Base-by-base conservation (phyloP, 2,329 filamentous ascomycete genomes). In the Clonostachys rhizophaga region DNA sequence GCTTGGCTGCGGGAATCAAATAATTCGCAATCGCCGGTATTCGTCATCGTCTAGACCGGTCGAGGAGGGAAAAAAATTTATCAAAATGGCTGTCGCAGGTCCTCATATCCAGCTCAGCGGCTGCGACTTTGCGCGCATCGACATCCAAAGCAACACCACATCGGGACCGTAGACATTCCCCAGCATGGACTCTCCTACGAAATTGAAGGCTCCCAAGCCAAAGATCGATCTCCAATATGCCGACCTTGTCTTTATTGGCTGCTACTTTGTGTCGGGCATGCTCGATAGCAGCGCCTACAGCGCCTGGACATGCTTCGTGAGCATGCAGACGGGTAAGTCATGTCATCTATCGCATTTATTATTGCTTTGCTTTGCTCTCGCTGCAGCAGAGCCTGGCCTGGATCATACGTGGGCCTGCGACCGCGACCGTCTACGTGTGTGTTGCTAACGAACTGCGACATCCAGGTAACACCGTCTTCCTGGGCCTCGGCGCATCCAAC, bases 391-490 rank as follows among this genome's bases (percentile, higher is more conserved):
- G 34, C 14, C 41, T 30, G 24, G 24, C 24, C 9, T 30, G 24
- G 24, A 7, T 44, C 24, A 36, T 42, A 6, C 14, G 30, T 34
- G 20, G 24, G 8, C 24, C 24, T 14, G 18, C 20, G 24, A 24
- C 20, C 16, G 24, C 18, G n/a, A 40, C 33, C 30, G 13, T 33
- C 13, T 34, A 30, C 36, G 16, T 20, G 20, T 24, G 20, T 24
- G 24, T 39, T 39, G 17, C 36, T 39, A 18, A 39, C 11, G 7
- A 18, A 18, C 36, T 39, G 36, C 36, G 17, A n/a, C 17, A n/a
- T 16, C 6, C 39, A 65, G 79, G 80, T 37, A 84, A 84, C 62
- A 84, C 81, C 10, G 75, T 84, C 54, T 83, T 84, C 63, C 69
- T 84, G 37, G 79, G 76, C 16, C 75, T 84, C 18, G 79, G 79